phyloP scores from a whole-genome alignment of 2,329 filamentous ascomycete genomes.

The Coniochaeta sp. region DNA sequence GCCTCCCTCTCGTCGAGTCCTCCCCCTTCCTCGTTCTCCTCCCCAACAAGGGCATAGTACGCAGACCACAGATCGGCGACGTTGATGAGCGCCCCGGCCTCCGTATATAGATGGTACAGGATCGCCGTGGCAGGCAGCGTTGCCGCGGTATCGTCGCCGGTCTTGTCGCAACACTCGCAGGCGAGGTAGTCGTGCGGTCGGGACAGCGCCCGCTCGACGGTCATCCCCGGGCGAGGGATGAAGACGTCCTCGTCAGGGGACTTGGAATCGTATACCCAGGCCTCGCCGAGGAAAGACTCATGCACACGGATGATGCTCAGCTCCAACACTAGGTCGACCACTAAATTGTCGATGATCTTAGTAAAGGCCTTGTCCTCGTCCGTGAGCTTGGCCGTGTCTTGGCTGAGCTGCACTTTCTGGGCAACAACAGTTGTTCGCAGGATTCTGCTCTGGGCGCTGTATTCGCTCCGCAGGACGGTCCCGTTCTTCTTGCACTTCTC shows the following conservation, averaged over 20 bases:
- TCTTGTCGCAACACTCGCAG: constrained; percentile 58
- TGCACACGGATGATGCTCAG: constrained; percentile 29
- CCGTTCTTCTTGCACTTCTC: constrained; percentile 34
- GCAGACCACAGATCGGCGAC: constrained; percentile 74
- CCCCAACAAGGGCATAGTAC: constrained; percentile 56
- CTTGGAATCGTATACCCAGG: constrained; percentile 68
- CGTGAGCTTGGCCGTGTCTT: constrained; percentile 63
- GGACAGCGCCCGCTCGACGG: constrained; percentile 64
- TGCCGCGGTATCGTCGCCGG: constrained; percentile 41
- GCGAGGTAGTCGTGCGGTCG: constrained; percentile 71
- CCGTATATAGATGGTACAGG: constrained; percentile 71
- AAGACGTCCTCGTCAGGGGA: constrained; percentile 68
- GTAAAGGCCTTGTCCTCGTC: constrained; percentile 67
- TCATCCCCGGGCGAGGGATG: constrained; percentile 62
- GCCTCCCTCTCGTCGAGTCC: constrained; percentile 45
- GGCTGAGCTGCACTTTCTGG: constrained; percentile 74
- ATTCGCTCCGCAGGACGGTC: constrained; percentile 61
- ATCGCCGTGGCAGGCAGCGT: constrained; percentile 65
- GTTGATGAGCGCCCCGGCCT: constrained; percentile 71
- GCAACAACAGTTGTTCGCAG: constrained; percentile 72
- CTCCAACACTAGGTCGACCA: constrained; percentile 35
- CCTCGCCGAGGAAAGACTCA: constrained; percentile 57
- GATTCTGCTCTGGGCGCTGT: constrained; percentile 63
- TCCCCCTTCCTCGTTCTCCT: constrained; percentile 16
- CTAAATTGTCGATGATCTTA: constrained; percentile 50